Conservation (phyloP, 192 early-diverging fungal genomes). For the Coemansia sp. region DNA sequence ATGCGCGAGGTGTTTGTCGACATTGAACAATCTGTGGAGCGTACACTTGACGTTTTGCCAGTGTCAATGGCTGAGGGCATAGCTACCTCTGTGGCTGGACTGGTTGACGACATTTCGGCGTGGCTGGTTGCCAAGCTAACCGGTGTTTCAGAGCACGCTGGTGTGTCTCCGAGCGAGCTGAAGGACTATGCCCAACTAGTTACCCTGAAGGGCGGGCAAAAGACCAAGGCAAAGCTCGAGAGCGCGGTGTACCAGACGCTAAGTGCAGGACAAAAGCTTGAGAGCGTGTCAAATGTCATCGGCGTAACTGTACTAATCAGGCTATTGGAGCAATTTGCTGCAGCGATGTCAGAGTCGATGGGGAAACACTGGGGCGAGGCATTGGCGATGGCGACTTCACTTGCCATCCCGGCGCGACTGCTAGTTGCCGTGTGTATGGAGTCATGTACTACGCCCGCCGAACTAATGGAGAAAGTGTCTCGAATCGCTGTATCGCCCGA, state of each 20-base stretch:
- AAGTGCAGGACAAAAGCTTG: slow-evolving; percentile 29
- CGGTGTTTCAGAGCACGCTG: background rate
- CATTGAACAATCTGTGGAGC: slow-evolving; percentile 25
- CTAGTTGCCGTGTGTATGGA: slow-evolving; percentile 28
- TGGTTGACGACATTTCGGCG: slow-evolving; percentile 15
- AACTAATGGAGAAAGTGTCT: slow-evolving; percentile 8
- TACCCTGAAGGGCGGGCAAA: background rate
- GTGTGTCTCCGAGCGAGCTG: slow-evolving; percentile 14
- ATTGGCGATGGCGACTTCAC: background rate
- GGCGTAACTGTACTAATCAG: slow-evolving; percentile 23
- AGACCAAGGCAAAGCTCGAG: background rate
- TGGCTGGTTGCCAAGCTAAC: slow-evolving; percentile 1
- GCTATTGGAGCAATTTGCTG: slow-evolving; percentile 17
- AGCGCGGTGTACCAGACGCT: slow-evolving; percentile 30
- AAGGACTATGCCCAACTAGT: slow-evolving; percentile 1
- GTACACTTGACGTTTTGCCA: slow-evolving; percentile 26
- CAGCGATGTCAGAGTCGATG: slow-evolving; percentile 20
- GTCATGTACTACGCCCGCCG: slow-evolving; percentile 20
- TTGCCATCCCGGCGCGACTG: background rate
- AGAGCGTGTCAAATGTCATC: slow-evolving; percentile 19
- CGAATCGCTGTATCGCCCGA: background rate
- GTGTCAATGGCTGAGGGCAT: slow-evolving; percentile 14
- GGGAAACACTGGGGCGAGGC: slow-evolving; percentile 14
- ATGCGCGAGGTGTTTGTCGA: slow-evolving; percentile 34
- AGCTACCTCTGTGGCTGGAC: slow-evolving; percentile 5